These are phyloP conservation scores for Tricharina praecox DNA, from an alignment of 495 filamentous ascomycete species.

Conservation along the genomic window DNA sequence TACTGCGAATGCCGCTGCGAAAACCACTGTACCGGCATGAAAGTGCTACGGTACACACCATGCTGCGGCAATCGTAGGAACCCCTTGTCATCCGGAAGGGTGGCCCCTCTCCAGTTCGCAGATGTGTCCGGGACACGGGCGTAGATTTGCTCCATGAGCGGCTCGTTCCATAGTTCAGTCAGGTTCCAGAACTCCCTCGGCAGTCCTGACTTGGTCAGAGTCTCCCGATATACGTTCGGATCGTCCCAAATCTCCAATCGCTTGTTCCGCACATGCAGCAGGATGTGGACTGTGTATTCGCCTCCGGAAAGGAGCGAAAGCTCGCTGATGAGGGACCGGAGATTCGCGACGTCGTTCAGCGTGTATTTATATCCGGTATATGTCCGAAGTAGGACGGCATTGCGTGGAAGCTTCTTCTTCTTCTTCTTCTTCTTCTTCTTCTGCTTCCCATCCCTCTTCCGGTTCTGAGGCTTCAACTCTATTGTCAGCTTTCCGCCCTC, in stretches of 20 bases:
- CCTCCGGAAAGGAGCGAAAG: conserved; percentile 53
- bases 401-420: conserved; percentile 33
- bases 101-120: conserved; percentile 32
- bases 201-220: conserved; percentile 48
- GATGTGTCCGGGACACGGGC: conserved; percentile 54
- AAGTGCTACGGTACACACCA: conserved; percentile 77
- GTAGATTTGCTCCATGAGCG: conserved; percentile 79
- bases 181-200: conserved; percentile 80
- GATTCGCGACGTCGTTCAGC: conserved; percentile 50
- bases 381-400: conserved; percentile 52
- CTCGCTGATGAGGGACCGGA: conserved; percentile 60
- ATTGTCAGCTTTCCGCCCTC: background rate
- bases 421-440: conserved; percentile 9
- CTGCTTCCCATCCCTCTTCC: conserved; percentile 7
- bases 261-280: conserved; percentile 54
- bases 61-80: conserved; percentile 51
- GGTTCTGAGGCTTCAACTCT: conserved; percentile 8
- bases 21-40: conserved; percentile 90
- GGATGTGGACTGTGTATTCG: conserved; percentile 59
- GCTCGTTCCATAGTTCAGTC: conserved; percentile 77
- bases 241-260: conserved; percentile 40
- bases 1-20: conserved; percentile 80
- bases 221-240: conserved; percentile 35
- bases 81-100: conserved; percentile 23
- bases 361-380: conserved; percentile 52